Base-by-base conservation (phyloP, 176 grass and related monocot genomes). In the Triticum monococcum region DNA sequence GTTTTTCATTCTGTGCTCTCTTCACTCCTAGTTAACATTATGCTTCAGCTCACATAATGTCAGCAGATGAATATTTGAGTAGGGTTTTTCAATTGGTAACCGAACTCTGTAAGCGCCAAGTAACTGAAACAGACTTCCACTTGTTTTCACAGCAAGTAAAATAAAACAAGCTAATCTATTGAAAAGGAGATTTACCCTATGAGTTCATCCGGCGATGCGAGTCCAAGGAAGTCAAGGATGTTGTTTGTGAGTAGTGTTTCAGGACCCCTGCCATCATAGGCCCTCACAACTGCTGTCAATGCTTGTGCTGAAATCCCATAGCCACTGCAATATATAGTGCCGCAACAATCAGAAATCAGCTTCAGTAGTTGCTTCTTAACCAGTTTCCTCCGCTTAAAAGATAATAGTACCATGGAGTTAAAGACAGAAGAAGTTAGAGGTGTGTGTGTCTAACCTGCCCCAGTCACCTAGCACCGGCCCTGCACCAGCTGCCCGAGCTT, bases 221-320 rank as follows among this genome's bases (percentile, higher is more conserved):
- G 88, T 26, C 71, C 75, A 59, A 92, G 86, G 61, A 79, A 85
- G 38, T 91, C 81, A 35, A 95, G 91, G 76, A 95, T 92, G 28
- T 82, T 91, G 57, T 89, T 83, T 8, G 93, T 92, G 81, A 95
- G 91, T 38, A 60, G 68, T 26, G 93, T 95, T 79, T 89, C 88
- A 67, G 93, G 93, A 16, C 93, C 91, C 5, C 91, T 81, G 12
- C 93, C 93, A 54, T 95, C 93, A 18, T 95, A 86, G 56, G 93
- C 93, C 78, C 84, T 92, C 25, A 95, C 84, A 14, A 95, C 93
- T 38, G 93, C 91, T 35, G 93, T 95, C 86, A 95, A 62, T 67
- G 93, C 91, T n/a, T 95, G 93, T 87, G 93, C 93, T 62, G 91
- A 83, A 89, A 95, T 95, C 65, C 91, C 93, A 85, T 93, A 95